A percentile compares a stretch with the other conserved stretches of the same genome.
Conservation (phyloP, 2,329 filamentous ascomycete genomes). For the Cercospora sesami region DNA sequence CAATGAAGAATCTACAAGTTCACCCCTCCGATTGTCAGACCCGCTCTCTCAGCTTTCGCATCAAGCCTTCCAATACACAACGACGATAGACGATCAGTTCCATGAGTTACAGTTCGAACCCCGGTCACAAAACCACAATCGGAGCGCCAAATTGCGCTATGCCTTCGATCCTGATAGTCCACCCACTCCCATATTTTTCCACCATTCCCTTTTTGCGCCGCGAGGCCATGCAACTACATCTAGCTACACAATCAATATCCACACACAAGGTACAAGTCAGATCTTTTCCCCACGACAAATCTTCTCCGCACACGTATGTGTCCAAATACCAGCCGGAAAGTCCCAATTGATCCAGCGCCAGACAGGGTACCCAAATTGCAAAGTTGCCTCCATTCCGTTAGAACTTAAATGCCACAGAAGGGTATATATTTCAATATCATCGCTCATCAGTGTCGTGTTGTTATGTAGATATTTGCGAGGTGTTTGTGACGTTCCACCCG, state of each 20-base stretch:
- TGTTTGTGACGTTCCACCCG: not conserved
- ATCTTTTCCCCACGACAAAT: not conserved
- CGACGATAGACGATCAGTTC: not conserved
- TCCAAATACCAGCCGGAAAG: not conserved
- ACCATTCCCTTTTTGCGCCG: not conserved
- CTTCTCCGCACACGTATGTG: not conserved
- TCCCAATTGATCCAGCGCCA: not conserved
- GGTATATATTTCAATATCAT: conserved; percentile 1
- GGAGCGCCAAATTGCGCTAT: not conserved
- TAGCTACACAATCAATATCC: not conserved
- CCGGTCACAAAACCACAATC: not conserved
- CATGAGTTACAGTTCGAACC: not conserved
- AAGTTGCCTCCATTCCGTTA: not conserved
- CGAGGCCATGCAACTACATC: not conserved
- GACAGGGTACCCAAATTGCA: not conserved
- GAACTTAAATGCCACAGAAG: conserved; percentile 6
- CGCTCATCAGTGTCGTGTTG: conserved; percentile 2
- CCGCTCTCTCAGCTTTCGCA: not conserved
- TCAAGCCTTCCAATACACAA: not conserved
- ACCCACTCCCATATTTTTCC: not conserved
- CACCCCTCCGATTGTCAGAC: not conserved
- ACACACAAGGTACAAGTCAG: not conserved
- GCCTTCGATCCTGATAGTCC: not conserved
- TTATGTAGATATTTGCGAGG: not conserved
- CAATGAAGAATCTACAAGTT: not conserved